These are phyloP conservation scores for Hypoxylon sp. DNA, from an alignment of 2,329 filamentous ascomycete genomes.

Conservation along the genomic window DNA sequence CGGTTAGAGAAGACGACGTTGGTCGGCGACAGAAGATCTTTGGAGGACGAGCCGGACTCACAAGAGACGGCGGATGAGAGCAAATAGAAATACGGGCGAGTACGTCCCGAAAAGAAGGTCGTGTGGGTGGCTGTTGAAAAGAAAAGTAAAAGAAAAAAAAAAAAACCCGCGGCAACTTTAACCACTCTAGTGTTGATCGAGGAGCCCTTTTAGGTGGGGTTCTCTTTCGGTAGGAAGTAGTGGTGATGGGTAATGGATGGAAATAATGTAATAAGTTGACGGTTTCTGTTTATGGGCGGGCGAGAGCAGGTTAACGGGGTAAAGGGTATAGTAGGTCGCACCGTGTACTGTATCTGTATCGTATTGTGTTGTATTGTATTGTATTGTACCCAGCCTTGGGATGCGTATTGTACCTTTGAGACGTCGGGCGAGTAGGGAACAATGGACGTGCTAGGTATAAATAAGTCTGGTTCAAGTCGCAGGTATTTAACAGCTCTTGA, in stretches of 20 bases:
- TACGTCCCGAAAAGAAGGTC: slow-evolving; percentile 31
- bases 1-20: slow-evolving; percentile 17
- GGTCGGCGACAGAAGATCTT: slow-evolving; percentile 9
- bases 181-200: slow-evolving; percentile 38
- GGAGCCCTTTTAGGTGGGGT: slow-evolving; percentile 36
- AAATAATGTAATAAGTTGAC: slow-evolving; percentile 19
- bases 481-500: slow-evolving; percentile 1
- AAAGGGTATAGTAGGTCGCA: slow-evolving; percentile 29
- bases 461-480: not conserved
- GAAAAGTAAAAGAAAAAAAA: too few relatives aligned
- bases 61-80: slow-evolving; percentile 17
- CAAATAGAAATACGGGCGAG: slow-evolving; percentile 26
- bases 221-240: slow-evolving; percentile 37
- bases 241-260: slow-evolving; percentile 26
- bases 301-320: not conserved
- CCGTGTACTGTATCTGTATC: slow-evolving; percentile 29
- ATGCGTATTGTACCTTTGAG: too few relatives aligned
- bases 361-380: too few relatives aligned
- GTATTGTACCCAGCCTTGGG: not conserved
- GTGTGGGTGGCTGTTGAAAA: slow-evolving; percentile 36
- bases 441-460: too few relatives aligned
- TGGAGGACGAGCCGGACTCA: slow-evolving; percentile 21
- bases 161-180: slow-evolving; percentile 38
- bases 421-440: too few relatives aligned
- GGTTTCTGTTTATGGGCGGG: too few relatives aligned